phyloP scores from a whole-genome alignment of 345 rosid genomes.

The Acer saccharum region DNA sequence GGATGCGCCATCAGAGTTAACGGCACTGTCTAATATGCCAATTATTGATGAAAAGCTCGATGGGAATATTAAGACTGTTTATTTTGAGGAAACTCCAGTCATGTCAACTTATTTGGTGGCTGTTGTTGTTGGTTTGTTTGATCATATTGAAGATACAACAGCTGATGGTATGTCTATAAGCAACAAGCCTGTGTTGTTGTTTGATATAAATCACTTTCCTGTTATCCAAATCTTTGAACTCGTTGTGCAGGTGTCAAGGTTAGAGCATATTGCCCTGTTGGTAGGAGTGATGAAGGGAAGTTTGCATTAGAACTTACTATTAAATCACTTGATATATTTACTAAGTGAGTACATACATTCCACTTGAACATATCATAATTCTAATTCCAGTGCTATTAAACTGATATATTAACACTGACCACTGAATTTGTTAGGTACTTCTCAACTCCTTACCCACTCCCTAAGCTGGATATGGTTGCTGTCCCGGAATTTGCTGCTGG shows the following conservation, averaged over 20 bases:
- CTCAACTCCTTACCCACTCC: no score
- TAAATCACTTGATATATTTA: constrained; percentile 39
- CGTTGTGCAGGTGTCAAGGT: no score
- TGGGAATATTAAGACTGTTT: constrained; percentile 35
- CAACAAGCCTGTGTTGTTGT: no score
- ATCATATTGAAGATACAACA: constrained; percentile 35
- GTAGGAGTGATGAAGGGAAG: constrained; percentile 16
- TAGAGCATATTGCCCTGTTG: no score
- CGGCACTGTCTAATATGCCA: constrained; percentile 49
- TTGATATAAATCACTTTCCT: no score
- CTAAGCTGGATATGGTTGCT: no score
- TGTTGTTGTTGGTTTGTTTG: constrained; percentile 44
- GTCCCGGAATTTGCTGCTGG: no score
- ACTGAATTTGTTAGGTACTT: no score
- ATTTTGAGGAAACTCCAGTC: constrained; percentile 37
- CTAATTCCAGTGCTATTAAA: not conserved
- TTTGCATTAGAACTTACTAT: constrained; percentile 39
- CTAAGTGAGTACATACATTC: constrained; percentile 26
- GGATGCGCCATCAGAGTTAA: constrained; percentile 29
- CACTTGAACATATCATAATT: not conserved
- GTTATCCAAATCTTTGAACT: no score
- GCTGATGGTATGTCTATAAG: no score
- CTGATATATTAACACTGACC: not conserved
- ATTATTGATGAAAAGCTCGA: constrained; percentile 32
- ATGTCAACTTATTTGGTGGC: constrained; percentile 57